A percentile compares a stretch with the other conserved stretches of the same genome.
These are phyloP conservation scores for Cladosporium austrohemisphaericum DNA, from an alignment of 2,329 filamentous ascomycete genomes.

Conservation along the genomic window DNA sequence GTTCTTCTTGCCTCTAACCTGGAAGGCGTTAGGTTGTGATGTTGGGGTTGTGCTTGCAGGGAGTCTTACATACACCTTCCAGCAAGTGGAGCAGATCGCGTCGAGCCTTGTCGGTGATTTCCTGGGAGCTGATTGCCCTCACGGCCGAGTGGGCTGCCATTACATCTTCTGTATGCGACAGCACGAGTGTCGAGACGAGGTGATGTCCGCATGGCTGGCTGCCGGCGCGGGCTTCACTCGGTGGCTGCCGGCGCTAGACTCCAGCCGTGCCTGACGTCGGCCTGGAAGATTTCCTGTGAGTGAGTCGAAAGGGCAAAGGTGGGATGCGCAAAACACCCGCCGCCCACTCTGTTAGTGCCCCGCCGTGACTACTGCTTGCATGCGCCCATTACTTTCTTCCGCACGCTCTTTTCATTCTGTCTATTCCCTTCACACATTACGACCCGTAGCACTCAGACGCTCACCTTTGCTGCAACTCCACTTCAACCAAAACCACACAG, in stretches of 20 bases:
- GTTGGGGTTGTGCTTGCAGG: not conserved
- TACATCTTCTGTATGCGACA: conserved; percentile 22
- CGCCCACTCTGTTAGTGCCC: conserved; percentile 2
- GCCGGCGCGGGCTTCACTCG: not conserved
- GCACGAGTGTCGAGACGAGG: not conserved
- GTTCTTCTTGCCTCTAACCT: conserved; percentile 99
- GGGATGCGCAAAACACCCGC: conserved; percentile 10
- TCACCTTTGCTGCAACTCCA: conserved; percentile 8
- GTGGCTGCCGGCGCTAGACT: not conserved
- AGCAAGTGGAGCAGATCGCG: conserved; percentile 87
- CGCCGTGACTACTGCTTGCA: conserved; percentile 14
- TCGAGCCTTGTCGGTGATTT: conserved; percentile 75
- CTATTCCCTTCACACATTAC: not conserved
- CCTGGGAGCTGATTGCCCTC: conserved; percentile 67
- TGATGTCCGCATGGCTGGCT: conserved; percentile 1
- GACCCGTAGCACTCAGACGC: conserved; percentile 1
- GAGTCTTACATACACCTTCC: conserved; percentile 76
- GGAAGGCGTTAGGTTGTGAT: conserved; percentile 17
- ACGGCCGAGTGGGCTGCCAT: conserved; percentile 49
- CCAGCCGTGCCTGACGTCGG: conserved; percentile 2
- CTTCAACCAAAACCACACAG: conserved; percentile 8
- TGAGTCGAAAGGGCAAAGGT: conserved; percentile 8
- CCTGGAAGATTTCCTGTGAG: conserved; percentile 12
- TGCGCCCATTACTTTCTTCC: conserved; percentile 8
- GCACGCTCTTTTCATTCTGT: conserved; percentile 15